phyloP scores from a whole-genome alignment of 371 early-diverging fungal genomes.

The Cokeromyces recurvatus region DNA sequence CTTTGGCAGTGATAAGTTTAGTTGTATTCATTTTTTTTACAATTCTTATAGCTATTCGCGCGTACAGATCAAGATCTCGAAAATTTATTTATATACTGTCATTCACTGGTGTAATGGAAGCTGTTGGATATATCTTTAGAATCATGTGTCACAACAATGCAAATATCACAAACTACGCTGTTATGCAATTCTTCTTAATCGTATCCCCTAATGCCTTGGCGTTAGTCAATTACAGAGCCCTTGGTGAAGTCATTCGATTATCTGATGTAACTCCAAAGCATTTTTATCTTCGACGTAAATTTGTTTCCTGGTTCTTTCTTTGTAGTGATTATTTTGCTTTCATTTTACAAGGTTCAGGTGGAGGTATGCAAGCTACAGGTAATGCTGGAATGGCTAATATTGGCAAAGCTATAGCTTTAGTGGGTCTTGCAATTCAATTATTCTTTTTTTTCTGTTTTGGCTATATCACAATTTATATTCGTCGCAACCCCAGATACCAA shows the following conservation, averaged over 20 bases:
- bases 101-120: slow-evolving; percentile 23
- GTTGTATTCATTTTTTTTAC: too few species aligned
- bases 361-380: neutral
- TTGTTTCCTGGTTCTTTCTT: slow-evolving; percentile 13
- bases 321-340: slow-evolving; percentile 6
- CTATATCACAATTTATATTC: slow-evolving; percentile 1
- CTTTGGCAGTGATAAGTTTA: too few species aligned
- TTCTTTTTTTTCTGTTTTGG: slow-evolving; percentile 4
- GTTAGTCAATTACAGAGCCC: slow-evolving; percentile 11
- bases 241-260: slow-evolving; percentile 10
- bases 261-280: neutral
- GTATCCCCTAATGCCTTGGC: slow-evolving; percentile 10
- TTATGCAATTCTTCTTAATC: slow-evolving; percentile 2
- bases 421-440: slow-evolving; percentile 7
- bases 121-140: slow-evolving; percentile 25
- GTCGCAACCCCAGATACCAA: neutral
- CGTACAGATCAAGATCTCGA: too few species aligned
- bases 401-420: neutral
- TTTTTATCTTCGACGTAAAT: slow-evolving; percentile 1
- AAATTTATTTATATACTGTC: neutral
- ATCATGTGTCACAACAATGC: slow-evolving; percentile 8
- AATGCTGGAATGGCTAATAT: neutral
- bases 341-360: slow-evolving; percentile 6
- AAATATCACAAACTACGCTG: neutral
- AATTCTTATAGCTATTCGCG: too few species aligned